Evolutionary conservation across 805 yeast species (phyloP).

Genomic region (Candida berthetii): DNA sequence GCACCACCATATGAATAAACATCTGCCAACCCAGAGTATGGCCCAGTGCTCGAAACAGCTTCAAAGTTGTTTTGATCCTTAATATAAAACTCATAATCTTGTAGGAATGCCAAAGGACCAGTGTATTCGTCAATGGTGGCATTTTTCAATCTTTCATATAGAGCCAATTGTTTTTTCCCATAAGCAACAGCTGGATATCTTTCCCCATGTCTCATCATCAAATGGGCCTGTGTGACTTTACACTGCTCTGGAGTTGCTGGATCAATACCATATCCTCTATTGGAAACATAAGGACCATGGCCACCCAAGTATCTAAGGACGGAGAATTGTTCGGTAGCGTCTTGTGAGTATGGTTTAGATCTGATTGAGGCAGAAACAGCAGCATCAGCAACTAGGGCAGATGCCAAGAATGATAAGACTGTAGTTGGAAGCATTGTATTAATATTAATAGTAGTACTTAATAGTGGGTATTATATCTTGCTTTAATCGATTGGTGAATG

Average conservation of each 20-base stretch:
- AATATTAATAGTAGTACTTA: too few species aligned
- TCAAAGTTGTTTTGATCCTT: conserved; percentile 33
- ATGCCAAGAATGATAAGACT: not conserved
- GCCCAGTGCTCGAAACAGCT: conserved; percentile 28
- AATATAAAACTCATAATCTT: conserved; percentile 50
- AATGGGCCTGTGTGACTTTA: conserved; percentile 58
- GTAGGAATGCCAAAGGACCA: conserved; percentile 49
- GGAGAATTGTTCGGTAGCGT: conserved; percentile 10
- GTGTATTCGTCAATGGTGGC: conserved; percentile 28
- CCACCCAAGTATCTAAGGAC: conserved; percentile 45
- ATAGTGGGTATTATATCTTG: too few species aligned
- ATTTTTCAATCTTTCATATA: conserved; percentile 27
- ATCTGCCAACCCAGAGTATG: conserved; percentile 41
- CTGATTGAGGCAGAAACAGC: not conserved
- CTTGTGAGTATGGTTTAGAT: conserved; percentile 12
- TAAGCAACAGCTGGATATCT: conserved; percentile 53
- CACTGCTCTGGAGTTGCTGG: conserved; percentile 43
- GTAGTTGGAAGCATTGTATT: too few species aligned
- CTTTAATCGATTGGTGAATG: too few species aligned
- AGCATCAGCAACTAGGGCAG: not conserved
- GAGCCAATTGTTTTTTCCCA: conserved; percentile 12
- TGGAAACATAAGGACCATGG: conserved; percentile 47
- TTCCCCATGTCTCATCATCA: conserved; percentile 76
- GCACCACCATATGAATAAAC: conserved; percentile 38
- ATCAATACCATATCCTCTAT: conserved; percentile 47